Base-by-base conservation (phyloP, 1,284 basidiomycete species). In the Exsudoporus floridanus region DNA sequence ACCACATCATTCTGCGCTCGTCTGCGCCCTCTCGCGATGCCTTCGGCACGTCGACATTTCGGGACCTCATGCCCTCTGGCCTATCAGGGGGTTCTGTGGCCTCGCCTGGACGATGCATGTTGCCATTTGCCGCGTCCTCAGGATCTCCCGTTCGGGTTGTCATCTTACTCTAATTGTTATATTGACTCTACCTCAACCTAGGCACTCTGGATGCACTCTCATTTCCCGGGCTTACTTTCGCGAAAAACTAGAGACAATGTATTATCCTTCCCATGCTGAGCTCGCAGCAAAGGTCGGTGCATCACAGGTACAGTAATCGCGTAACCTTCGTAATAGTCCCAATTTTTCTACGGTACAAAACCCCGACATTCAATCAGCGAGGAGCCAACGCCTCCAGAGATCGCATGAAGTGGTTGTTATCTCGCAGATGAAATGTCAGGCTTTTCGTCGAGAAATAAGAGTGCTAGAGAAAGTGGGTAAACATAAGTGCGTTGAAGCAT, bases 241-340 rank as follows among this genome's bases (percentile, higher is more conserved):
- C 16, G 25, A 14, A 34, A n/a, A 30, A 13, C 38, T 10, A 10
- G 6, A 7, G 18, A 33, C 18, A 19, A 9, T 31, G 42, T 12
- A 48, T 48, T 30, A 47, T 47, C 46, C 27, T 50, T 37, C n/a
- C 40, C 18, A n/a, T 33, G 41, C 49, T 16, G 49, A 28, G 2
- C 30, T 34, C 19, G 16, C 50, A 34, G 34, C 28, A 57, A n/a
- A n/a, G 27, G 21, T 28, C 5, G 34, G 19, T 31, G 12, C 13
- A 31, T 31, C 30, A 31, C 19, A 23, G 9, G 21, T 31, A 52
- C 33, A 35, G 27, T 40, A 39, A 33, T 27, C 16, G 14, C 10
- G 7, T 40, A 18, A 18, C 28, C 23, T n/a, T 30, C 19, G 12
- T 21, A 16, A 21, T 9, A 54, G 23, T 27, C n/a, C 4, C 10